A percentile compares a stretch with the other conserved stretches of the same genome.
These are phyloP conservation scores for Termitomyces sp. DNA, from an alignment of 768 basidiomycete species.

Conservation along the genomic window DNA sequence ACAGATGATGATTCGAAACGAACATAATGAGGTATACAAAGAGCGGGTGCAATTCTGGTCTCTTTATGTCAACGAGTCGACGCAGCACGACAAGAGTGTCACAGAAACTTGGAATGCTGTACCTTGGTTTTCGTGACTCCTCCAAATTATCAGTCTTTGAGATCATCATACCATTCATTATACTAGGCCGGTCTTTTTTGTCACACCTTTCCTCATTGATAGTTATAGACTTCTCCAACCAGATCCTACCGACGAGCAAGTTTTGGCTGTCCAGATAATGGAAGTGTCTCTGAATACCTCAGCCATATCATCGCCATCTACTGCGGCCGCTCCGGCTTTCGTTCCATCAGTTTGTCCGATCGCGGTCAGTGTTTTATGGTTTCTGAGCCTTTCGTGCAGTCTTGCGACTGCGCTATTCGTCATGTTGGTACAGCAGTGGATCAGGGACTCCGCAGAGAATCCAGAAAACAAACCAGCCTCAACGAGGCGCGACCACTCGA, in stretches of 20 bases:
- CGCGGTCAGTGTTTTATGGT: slow-evolving; percentile 24
- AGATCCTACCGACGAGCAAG: slow-evolving; percentile 6
- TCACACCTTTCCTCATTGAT: slow-evolving; percentile 31
- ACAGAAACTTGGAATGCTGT: slow-evolving; percentile 7
- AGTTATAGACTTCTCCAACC: slow-evolving; percentile 14
- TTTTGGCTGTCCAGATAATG: slow-evolving; percentile 6
- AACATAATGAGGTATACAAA: too few relatives aligned
- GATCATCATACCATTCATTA: too few relatives aligned
- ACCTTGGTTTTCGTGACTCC: slow-evolving; percentile 23
- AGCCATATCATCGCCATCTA: not conserved
- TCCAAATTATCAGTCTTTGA: not conserved
- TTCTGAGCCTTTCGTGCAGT: slow-evolving; percentile 21
- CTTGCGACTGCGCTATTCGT: slow-evolving; percentile 19
- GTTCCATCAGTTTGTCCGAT: slow-evolving; percentile 16
- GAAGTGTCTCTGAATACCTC: slow-evolving; percentile 2
- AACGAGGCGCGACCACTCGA: not conserved
- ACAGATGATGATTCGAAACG: too few relatives aligned
- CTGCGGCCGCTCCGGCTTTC: not conserved
- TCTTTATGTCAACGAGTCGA: not conserved
- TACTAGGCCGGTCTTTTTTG: slow-evolving; percentile 35
- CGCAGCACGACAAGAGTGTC: not conserved
- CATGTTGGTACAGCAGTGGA: slow-evolving; percentile 12
- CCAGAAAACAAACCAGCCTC: not conserved
- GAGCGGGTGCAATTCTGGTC: not conserved
- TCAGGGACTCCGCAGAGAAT: not conserved